Base-by-base conservation (phyloP, 345 rosid genomes). In the Sisymbrium irio region DNA sequence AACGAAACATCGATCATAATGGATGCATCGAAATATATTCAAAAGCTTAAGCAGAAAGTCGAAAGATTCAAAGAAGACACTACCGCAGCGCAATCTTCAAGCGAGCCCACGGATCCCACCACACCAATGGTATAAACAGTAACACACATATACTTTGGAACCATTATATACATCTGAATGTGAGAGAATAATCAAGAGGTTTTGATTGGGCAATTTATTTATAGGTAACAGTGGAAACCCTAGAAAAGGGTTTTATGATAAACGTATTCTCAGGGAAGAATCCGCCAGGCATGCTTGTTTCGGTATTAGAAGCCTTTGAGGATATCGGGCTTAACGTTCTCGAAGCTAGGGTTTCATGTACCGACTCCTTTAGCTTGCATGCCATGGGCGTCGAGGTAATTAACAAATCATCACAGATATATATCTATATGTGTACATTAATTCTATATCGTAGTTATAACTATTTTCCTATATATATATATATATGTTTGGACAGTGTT, bases 301-400 rank as follows among this genome's bases (percentile, higher is more conserved):
- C 87, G 17, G 76, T 94, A 20, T 77, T 94, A 27, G 97, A 94
- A 83, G 86, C 90, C 47, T 89, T 94, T 72, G 98, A 94, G 51
- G 95, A 91, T 45, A 66, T 91, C 62, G 87, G 91, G 25, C 91
- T 93, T 27, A 83, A 82, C 77, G 85, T 93, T 67, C 84, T 82
- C 13, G 97, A 93, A 78, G 97, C 98, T 85, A 91, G 94, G 92
- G 96, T 81, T 91, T 89, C 97, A 74, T 93, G 97, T 80, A 77
- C 92, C 0, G 92, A 93, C 28, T 80, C 76, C 9, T 93, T 93
- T 56, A 81, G 72, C 49, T 80, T 93, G 63, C 85, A 93, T 77
- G 97, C 94, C 22, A 81, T 82, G 65, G 91, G 92, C 9, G 88
- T 86, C 77, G 89, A 90, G 85, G 96, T 89, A 87, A 74, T 79